These are phyloP conservation scores for Aschersonia sp. DNA, from an alignment of 2,329 filamentous ascomycete genomes.

Conservation along the genomic window DNA sequence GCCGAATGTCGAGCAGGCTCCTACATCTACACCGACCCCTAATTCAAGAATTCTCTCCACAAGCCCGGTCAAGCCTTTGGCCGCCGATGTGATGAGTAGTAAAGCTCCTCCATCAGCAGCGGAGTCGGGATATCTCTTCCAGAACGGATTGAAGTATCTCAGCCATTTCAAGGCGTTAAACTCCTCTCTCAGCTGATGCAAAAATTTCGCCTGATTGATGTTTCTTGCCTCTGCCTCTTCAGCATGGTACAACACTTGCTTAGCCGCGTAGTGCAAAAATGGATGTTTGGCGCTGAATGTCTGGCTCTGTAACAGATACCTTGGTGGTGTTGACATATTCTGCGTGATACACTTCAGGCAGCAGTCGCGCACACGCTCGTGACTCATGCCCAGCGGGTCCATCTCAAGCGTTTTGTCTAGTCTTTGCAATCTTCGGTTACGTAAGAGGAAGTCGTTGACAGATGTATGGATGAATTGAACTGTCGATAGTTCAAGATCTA, in stretches of 20 bases:
- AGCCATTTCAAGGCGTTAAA: not conserved
- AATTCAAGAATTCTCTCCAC: not conserved
- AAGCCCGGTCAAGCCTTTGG: not conserved
- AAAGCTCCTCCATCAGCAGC: not conserved
- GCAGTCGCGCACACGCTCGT: not conserved
- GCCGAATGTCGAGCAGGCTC: too few relatives aligned
- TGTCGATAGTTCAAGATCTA: too few relatives aligned
- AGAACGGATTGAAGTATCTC: not conserved
- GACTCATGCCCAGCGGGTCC: not conserved
- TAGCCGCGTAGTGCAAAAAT: not conserved
- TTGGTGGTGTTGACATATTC: not conserved
- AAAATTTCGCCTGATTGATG: not conserved
- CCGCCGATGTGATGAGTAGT: not conserved
- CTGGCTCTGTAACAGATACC: not conserved
- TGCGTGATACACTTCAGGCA: not conserved
- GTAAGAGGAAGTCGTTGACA: not conserved
- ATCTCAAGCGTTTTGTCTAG: not conserved
- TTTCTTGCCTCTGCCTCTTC: not conserved
- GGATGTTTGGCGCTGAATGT: not conserved
- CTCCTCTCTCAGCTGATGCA: not conserved
- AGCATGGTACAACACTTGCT: not conserved
- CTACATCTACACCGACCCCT: not conserved
- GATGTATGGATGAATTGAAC: not conserved
- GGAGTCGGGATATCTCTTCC: not conserved
- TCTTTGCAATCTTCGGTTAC: not conserved